Conservation (phyloP, 2,329 filamentous ascomycete species). For the Ophiognomonia clavigignenti-juglandacearum region DNA sequence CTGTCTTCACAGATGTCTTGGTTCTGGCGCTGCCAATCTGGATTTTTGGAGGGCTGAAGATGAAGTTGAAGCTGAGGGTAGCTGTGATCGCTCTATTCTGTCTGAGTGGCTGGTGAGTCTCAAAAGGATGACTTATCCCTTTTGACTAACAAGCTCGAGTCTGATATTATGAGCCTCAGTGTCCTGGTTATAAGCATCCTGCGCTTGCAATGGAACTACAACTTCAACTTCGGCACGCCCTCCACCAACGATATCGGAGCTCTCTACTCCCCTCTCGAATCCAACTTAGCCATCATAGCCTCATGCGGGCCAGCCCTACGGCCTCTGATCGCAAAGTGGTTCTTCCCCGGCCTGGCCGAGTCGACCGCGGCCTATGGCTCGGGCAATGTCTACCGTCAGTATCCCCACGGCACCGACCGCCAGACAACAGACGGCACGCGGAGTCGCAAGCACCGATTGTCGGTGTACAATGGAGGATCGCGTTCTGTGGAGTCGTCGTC, state of each 20-base stretch:
- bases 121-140: neutral
- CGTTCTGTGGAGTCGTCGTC: neutral
- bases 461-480: too few relatives aligned
- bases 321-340: slow-evolving; percentile 32
- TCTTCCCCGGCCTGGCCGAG: slow-evolving; percentile 16
- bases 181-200: slow-evolving; percentile 24
- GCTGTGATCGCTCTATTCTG: slow-evolving; percentile 27
- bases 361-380: neutral
- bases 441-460: too few relatives aligned
- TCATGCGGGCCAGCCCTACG: slow-evolving; percentile 36
- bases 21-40: slow-evolving; percentile 38
- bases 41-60: slow-evolving; percentile 26
- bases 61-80: slow-evolving; percentile 25
- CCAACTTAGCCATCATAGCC: slow-evolving; percentile 37
- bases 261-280: slow-evolving; percentile 32
- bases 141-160: too few relatives aligned
- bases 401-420: neutral
- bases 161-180: slow-evolving; percentile 23
- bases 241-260: slow-evolving; percentile 29
- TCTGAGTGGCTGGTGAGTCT: slow-evolving; percentile 26
- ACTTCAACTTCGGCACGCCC: slow-evolving; percentile 13
- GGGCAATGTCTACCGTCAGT: neutral
- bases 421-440: too few relatives aligned
- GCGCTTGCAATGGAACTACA: slow-evolving; percentile 24
- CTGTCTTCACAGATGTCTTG: slow-evolving; percentile 38